phyloP scores from a whole-genome alignment of 1,139 yeast genomes.

The Yamadazyma mexicana region DNA sequence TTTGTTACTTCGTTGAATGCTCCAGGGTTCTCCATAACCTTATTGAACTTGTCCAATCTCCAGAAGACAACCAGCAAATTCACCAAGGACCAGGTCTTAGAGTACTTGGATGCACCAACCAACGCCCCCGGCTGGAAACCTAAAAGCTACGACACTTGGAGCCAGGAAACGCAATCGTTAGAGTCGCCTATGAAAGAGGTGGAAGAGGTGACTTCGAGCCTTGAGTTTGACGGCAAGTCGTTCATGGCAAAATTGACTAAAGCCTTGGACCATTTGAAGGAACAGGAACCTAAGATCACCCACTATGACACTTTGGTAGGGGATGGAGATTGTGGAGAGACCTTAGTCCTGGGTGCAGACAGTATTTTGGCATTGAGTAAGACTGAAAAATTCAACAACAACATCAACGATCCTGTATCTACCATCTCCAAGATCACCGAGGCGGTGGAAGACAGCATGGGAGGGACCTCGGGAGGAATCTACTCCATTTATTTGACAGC shows the following conservation, averaged over 20 bases:
- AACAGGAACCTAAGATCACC: slow-evolving; percentile 78
- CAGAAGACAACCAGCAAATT: slow-evolving; percentile 33
- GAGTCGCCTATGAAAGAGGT: slow-evolving; percentile 35
- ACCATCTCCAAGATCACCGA: slow-evolving; percentile 61
- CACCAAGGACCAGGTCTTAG: slow-evolving; percentile 32
- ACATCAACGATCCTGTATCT: slow-evolving; percentile 40
- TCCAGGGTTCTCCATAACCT: slow-evolving; percentile 85
- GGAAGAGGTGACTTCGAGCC: slow-evolving; percentile 26
- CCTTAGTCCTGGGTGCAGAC: slow-evolving; percentile 78
- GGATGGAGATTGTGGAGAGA: slow-evolving; percentile 97
- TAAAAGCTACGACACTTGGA: slow-evolving; percentile 33
- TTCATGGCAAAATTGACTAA: slow-evolving; percentile 40
- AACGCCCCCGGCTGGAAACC: slow-evolving; percentile 84
- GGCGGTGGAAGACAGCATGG: slow-evolving; percentile 85
- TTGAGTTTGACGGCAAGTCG: slow-evolving; percentile 40
- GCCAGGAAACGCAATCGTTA: slow-evolving; percentile 9
- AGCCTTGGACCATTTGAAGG: slow-evolving; percentile 53
- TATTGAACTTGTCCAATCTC: slow-evolving; percentile 60
- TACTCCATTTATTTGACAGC: slow-evolving; percentile 75
- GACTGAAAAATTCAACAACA: slow-evolving; percentile 29
- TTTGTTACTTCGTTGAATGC: slow-evolving; percentile 86
- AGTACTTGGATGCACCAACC: slow-evolving; percentile 65
- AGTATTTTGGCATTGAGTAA: slow-evolving; percentile 61
- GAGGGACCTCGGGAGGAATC: slow-evolving; percentile 94
- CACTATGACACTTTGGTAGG: slow-evolving; percentile 87